phyloP scores from a whole-genome alignment of 345 rosid species.

The Rhodamnia argentea region DNA sequence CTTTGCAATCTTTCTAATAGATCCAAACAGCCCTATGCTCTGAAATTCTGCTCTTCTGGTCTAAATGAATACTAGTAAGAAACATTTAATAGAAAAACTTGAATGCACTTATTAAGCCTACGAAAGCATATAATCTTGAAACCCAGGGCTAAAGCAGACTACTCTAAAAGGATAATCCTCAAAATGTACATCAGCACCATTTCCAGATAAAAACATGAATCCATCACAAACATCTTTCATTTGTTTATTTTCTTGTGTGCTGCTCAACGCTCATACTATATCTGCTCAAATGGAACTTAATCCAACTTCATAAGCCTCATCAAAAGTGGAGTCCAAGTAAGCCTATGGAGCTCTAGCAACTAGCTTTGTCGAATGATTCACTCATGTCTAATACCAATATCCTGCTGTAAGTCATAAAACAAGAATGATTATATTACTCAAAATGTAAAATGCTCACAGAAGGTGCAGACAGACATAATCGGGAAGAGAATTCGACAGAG shows the following conservation, averaged over 20 bases:
- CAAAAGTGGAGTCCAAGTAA: not conserved
- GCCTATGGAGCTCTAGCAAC: not conserved
- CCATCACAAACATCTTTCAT: not conserved
- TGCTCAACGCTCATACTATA: not conserved
- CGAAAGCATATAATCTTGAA: not conserved
- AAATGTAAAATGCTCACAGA: not conserved
- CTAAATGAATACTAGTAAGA: conserved; percentile 28
- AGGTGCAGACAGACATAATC: not conserved
- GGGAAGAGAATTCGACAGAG: not conserved
- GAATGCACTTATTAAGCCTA: not conserved
- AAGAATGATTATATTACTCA: not conserved
- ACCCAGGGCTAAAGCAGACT: not conserved
- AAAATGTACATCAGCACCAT: not conserved
- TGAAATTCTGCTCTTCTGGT: conserved; percentile 82
- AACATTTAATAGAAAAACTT: not conserved
- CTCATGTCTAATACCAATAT: not conserved
- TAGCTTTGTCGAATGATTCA: not conserved
- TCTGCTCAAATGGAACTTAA: not conserved
- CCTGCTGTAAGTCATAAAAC: not conserved
- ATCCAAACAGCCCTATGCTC: conserved; percentile 54
- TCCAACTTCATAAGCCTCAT: not conserved
- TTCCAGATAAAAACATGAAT: not conserved
- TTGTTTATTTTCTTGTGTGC: not conserved
- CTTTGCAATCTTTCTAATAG: conserved; percentile 57
- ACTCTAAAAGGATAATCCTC: not conserved